Evolutionary conservation across 371 early-diverging fungal species (phyloP).

Genomic region (Rhizomucor pusillus): DNA sequence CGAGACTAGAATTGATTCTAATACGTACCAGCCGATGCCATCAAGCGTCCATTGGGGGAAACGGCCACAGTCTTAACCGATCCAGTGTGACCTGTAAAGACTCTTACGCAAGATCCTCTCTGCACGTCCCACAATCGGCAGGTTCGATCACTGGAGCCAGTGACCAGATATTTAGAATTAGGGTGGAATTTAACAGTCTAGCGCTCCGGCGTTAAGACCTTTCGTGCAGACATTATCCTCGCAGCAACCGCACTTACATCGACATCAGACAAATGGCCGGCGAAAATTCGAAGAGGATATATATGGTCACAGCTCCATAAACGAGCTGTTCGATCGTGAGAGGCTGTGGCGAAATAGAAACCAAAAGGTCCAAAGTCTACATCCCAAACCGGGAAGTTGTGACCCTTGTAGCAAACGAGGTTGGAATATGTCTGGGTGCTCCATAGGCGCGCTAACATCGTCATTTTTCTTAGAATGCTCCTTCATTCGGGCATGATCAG

Average conservation of each 20-base stretch:
- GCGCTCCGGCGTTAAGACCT: background rate
- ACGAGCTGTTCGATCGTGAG: conserved; percentile 95
- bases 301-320: conserved; percentile 97
- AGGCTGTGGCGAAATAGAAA: conserved; percentile 97
- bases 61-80: conserved; percentile 86
- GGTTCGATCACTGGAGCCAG: conserved; percentile 94
- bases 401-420: conserved; percentile 94
- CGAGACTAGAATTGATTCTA: background rate
- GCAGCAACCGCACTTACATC: conserved; percentile 60
- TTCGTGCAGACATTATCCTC: background rate
- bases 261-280: conserved; percentile 97
- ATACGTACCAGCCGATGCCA: conserved; percentile 84
- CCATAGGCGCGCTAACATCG: conserved; percentile 87
- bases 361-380: conserved; percentile 89
- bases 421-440: conserved; percentile 87
- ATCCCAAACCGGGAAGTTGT: conserved; percentile 99
- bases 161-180: conserved; percentile 95
- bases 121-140: conserved; percentile 98
- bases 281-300: conserved; percentile 96
- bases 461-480: conserved; percentile 3
- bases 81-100: conserved; percentile 92
- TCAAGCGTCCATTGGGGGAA: conserved; percentile 92
- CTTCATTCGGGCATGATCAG: background rate
- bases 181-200: conserved; percentile 97
- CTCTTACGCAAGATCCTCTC: conserved; percentile 88